Conservation (phyloP, 768 basidiomycete genomes). For the Favolaschia claudopus region DNA sequence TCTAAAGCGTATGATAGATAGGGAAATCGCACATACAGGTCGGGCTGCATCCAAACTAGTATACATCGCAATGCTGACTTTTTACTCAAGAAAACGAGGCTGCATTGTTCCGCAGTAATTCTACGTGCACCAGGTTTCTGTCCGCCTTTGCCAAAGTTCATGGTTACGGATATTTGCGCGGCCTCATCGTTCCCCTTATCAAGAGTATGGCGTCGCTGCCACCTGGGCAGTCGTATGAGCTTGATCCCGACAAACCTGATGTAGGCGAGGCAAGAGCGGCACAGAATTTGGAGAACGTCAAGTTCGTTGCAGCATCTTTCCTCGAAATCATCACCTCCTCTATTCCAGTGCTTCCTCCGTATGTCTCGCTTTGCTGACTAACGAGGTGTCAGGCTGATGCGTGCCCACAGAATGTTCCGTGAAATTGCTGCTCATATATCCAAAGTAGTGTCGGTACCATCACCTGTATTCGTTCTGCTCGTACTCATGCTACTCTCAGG, state of each 20-base stretch:
- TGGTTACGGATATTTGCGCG: conserved; percentile 90
- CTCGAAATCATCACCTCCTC: conserved; percentile 79
- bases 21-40: conserved; percentile 83
- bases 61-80: conserved; percentile 38
- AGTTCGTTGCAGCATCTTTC: conserved; percentile 78
- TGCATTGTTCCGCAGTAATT: conserved; percentile 87
- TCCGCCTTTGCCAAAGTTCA: conserved; percentile 89
- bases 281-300: conserved; percentile 75
- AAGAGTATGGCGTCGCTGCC: conserved; percentile 78
- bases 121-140: conserved; percentile 85
- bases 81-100: conserved; percentile 64
- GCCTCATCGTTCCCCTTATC: conserved; percentile 78
- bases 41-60: too few species aligned
- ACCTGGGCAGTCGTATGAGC: conserved; percentile 75
- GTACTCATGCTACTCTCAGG: conserved; percentile 38
- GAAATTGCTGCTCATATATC: conserved; percentile 88
- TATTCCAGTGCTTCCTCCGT: conserved; percentile 76
- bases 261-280: conserved; percentile 63
- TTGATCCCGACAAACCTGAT: conserved; percentile 67
- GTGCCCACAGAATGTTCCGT: conserved; percentile 72
- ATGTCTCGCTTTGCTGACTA: conserved; percentile 36
- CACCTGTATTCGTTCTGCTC: not conserved
- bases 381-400: conserved; percentile 12
- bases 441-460: conserved; percentile 69
- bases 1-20: conserved; percentile 85